Conservation (phyloP, 1,139 yeast genomes). For the Lodderomyces elongisporus region DNA sequence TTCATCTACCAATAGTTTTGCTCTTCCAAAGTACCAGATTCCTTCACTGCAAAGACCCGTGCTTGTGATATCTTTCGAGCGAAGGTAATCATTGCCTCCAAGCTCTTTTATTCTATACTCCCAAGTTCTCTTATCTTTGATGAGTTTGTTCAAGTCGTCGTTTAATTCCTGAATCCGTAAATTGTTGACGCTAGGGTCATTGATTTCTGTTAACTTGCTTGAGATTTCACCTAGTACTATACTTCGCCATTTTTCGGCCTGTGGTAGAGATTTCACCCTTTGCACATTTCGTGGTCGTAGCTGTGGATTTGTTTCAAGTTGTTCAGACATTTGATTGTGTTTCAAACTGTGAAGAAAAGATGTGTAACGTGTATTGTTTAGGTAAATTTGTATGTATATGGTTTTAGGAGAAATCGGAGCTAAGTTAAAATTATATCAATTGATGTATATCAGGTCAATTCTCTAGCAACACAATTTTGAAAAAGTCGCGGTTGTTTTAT, state of each 20-base stretch:
- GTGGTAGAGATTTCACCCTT: constrained; percentile 50
- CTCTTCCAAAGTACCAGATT: constrained; percentile 77
- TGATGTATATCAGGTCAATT: too few species aligned
- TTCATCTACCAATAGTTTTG: constrained; percentile 76
- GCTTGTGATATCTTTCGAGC: constrained; percentile 18
- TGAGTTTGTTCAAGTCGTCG: constrained; percentile 65
- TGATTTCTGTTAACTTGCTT: constrained; percentile 54
- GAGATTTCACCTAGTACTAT: constrained; percentile 63
- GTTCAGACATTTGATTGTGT: too few species aligned
- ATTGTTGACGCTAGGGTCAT: constrained; percentile 57
- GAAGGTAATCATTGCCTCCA: constrained; percentile 64
- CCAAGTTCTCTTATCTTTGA: constrained; percentile 71
- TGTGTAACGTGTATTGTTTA: too few species aligned
- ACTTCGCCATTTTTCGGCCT: constrained; percentile 76
- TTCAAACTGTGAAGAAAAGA: too few species aligned
- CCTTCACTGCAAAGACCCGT: constrained; percentile 39
- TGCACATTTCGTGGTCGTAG: constrained; percentile 60
- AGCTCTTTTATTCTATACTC: constrained; percentile 64
- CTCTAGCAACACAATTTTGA: too few species aligned
- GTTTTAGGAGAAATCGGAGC: too few species aligned
- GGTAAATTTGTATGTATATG: too few species aligned
- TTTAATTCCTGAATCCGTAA: constrained; percentile 67
- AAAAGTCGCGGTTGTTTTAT: background rate
- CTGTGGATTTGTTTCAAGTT: constrained; percentile 52
- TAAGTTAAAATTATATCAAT: too few species aligned